Percentiles rank a stretch among this genome's conserved stretches.
Evolutionary conservation across 2,329 filamentous ascomycete genomes (phyloP).

Genomic region (Furcasterigmium sp.): DNA sequence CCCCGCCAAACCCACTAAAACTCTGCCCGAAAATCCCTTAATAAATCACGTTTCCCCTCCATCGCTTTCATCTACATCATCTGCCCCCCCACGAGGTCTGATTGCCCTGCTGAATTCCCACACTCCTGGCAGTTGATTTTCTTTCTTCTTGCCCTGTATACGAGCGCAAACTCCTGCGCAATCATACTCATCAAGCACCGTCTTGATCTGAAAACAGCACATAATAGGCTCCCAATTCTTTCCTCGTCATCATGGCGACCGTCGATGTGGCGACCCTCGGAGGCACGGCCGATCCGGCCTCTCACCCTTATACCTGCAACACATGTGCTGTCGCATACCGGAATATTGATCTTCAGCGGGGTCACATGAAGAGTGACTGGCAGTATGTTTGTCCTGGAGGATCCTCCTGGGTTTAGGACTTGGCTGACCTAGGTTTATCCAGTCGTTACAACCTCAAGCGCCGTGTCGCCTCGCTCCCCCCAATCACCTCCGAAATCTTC

Average conservation of each 20-base stretch:
- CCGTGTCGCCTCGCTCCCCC: conserved; percentile 82
- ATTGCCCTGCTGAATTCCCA: conserved; percentile 3
- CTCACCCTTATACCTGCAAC: conserved; percentile 96
- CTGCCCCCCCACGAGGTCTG: conserved; percentile 3
- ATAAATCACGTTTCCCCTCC: conserved; percentile 14
- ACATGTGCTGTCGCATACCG: conserved; percentile 96
- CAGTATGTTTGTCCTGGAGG: conserved; percentile 59
- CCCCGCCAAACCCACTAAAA: conserved; percentile 15
- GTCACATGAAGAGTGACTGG: conserved; percentile 98
- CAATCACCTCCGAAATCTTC: conserved; percentile 87
- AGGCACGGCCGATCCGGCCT: conserved; percentile 28
- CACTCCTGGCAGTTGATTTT: background rate
- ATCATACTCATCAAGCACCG: no score
- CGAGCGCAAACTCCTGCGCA: no score
- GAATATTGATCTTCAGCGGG: conserved; percentile 85
- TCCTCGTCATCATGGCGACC: conserved; percentile 39
- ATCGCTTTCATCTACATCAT: conserved; percentile 3
- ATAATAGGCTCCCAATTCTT: no score
- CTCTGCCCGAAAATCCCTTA: conserved; percentile 13
- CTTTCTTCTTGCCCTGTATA: background rate
- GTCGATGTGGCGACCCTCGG: conserved; percentile 17
- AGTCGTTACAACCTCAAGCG: conserved; percentile 96
- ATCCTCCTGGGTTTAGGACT: background rate
- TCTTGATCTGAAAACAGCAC: no score
- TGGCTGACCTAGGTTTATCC: conserved; percentile 8